These are phyloP conservation scores for Russula sp. DNA, from an alignment of 768 basidiomycete species.

Conservation along the genomic window DNA sequence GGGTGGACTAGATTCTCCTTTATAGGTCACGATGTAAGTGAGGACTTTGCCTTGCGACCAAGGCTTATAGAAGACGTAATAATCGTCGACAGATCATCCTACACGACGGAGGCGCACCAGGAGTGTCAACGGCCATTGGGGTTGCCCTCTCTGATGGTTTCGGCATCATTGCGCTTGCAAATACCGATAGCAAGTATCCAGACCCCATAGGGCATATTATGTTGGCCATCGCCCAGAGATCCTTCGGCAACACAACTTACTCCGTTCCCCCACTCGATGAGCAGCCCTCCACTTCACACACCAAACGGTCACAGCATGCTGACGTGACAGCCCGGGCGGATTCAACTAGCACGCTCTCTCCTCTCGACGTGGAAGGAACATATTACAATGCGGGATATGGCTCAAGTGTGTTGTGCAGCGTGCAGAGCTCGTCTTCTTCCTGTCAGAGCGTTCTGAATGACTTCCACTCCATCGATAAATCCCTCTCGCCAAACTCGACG, in stretches of 20 bases:
- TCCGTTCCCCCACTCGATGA: background rate
- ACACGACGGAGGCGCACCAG: slow-evolving; percentile 31
- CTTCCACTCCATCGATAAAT: no score
- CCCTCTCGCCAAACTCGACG: background rate
- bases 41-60: background rate
- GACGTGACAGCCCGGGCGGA: background rate
- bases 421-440: no score
- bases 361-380: slow-evolving; percentile 1
- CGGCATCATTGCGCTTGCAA: slow-evolving; percentile 31
- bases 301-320: background rate
- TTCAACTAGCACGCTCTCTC: background rate
- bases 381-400: slow-evolving; percentile 9
- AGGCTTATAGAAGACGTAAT: background rate
- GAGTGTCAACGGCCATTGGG: slow-evolving; percentile 30
- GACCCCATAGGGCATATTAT: no score
- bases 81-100: slow-evolving; percentile 33
- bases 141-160: slow-evolving; percentile 35
- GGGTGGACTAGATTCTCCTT: slow-evolving; percentile 39
- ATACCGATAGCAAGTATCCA: slow-evolving; percentile 17
- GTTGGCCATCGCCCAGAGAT: no score
- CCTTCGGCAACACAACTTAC: no score
- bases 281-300: background rate
- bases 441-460: no score
- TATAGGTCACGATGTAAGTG: slow-evolving; percentile 37
- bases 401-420: no score